Percentiles rank a stretch among this genome's conserved stretches.
Conservation (phyloP, 176 grass and related monocot genomes). For the Oryza brachyantha region DNA sequence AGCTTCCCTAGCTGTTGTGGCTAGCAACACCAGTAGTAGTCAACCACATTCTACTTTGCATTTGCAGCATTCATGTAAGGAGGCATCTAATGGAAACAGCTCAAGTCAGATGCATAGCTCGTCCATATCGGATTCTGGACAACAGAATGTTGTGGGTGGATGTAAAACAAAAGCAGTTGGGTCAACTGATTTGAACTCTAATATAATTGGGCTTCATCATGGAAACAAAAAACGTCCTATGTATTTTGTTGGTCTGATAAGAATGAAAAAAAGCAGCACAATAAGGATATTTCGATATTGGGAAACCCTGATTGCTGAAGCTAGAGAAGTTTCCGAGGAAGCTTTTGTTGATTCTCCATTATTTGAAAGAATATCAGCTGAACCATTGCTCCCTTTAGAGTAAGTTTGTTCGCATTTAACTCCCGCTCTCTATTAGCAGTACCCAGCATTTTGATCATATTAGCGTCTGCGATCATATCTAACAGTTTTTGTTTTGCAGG, state of each 20-base stretch:
- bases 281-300: slow-evolving; percentile 48
- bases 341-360: slow-evolving; percentile 32
- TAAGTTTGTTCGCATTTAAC: slow-evolving; percentile 43
- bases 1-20: slow-evolving; percentile 2
- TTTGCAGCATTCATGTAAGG: not conserved
- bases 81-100: slow-evolving; percentile 10
- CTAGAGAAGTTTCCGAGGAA: slow-evolving; percentile 16
- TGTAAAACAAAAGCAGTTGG: slow-evolving; percentile 10
- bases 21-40: not conserved
- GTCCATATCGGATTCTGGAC: slow-evolving; percentile 20
- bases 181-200: slow-evolving; percentile 17
- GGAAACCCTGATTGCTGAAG: slow-evolving; percentile 40
- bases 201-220: not conserved
- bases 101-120: slow-evolving; percentile 6
- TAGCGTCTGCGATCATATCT: slow-evolving; percentile 8
- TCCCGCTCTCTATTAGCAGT: not conserved
- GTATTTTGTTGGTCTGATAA: slow-evolving; percentile 44
- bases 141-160: slow-evolving; percentile 12
- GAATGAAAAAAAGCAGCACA: slow-evolving; percentile 47
- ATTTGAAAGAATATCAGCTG: slow-evolving; percentile 54
- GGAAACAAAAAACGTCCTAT: slow-evolving; percentile 24
- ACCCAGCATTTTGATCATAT: not conserved
- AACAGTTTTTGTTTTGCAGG: slow-evolving; percentile 44
- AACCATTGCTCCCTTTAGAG: slow-evolving; percentile 57
- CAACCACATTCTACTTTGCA: slow-evolving; percentile 26